These are phyloP conservation scores for Candida koratica DNA, from an alignment of 805 yeast species.

Conservation along the genomic window DNA sequence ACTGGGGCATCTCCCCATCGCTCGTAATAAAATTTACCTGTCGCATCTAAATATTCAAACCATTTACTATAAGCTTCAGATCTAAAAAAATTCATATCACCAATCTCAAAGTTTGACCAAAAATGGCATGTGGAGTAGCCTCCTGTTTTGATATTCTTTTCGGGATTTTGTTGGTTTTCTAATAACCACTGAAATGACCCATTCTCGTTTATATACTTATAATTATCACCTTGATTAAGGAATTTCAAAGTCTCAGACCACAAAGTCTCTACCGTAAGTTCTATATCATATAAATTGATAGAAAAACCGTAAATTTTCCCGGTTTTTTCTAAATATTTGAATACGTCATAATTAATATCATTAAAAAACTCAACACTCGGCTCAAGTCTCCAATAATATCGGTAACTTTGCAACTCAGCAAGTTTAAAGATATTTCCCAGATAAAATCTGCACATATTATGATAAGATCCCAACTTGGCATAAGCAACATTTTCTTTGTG, in stretches of 20 bases:
- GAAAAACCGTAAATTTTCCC: slow-evolving; percentile 72
- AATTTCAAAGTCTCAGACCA: slow-evolving; percentile 71
- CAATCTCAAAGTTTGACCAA: slow-evolving; percentile 89
- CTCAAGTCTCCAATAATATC: slow-evolving; percentile 79
- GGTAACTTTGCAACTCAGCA: slow-evolving; percentile 56
- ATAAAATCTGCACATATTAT: slow-evolving; percentile 82
- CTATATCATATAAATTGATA: slow-evolving; percentile 64
- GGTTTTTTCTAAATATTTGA: slow-evolving; percentile 66
- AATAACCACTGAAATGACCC: slow-evolving; percentile 54
- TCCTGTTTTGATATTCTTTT: slow-evolving; percentile 38
- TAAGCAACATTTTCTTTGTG: slow-evolving; percentile 50
- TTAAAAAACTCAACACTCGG: slow-evolving; percentile 68
- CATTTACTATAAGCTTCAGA: slow-evolving; percentile 61
- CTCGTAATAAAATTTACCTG: slow-evolving; percentile 85
- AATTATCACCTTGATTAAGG: slow-evolving; percentile 53
- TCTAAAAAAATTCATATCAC: slow-evolving; percentile 76
- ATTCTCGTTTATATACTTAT: slow-evolving; percentile 43
- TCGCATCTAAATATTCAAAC: slow-evolving; percentile 57
- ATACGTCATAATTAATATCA: slow-evolving; percentile 70
- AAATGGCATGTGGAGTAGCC: slow-evolving; percentile 74
- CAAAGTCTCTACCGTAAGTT: slow-evolving; percentile 55
- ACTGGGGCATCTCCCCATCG: slow-evolving; percentile 96
- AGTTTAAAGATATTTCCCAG: slow-evolving; percentile 61
- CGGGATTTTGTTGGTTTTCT: slow-evolving; percentile 50
- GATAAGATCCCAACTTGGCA: slow-evolving; percentile 61